A percentile compares a stretch with the other conserved stretches of the same genome.
These are phyloP conservation scores for Linnemannia exigua DNA, from an alignment of 192 early-diverging fungal genomes.

Conservation along the genomic window DNA sequence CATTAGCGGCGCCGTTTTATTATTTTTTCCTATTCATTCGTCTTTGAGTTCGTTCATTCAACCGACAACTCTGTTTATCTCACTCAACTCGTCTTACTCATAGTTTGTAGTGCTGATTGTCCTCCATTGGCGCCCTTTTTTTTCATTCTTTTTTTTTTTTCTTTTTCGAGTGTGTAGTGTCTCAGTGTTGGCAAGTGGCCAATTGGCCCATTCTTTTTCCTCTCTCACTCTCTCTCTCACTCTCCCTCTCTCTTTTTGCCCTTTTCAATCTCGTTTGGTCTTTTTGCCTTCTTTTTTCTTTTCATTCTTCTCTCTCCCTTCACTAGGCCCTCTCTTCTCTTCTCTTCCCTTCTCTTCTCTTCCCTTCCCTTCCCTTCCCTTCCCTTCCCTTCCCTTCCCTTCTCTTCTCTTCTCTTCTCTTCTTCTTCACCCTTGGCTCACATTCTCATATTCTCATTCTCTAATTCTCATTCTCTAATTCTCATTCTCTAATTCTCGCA, in stretches of 20 bases:
- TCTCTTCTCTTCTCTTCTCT: not conserved
- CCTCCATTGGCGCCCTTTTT: constrained; percentile 5
- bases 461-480: no score
- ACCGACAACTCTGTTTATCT: not conserved
- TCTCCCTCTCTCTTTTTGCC: not conserved
- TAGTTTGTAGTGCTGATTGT: not conserved
- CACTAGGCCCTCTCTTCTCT: not conserved
- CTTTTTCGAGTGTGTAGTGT: not conserved
- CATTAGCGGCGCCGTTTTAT: not conserved
- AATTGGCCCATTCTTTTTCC: not conserved
- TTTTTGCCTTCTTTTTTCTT: not conserved
- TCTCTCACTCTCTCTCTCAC: not conserved
- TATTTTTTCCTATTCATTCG: not conserved
- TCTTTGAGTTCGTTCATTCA: not conserved
- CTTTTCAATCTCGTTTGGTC: not conserved
- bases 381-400: not conserved
- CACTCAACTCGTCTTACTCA: not conserved
- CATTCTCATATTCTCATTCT: not conserved
- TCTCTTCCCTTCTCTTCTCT: not conserved
- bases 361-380: not conserved
- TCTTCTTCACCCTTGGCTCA: not conserved
- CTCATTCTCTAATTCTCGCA: not conserved
- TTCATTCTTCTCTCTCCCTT: not conserved
- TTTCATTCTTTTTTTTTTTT: not conserved
- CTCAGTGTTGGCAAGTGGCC: not conserved